Evolutionary conservation across 306 rosid species (phyloP), one percentile per base, ranked within the genome.

Genomic region (Pachyrhizus erosus): DNA sequence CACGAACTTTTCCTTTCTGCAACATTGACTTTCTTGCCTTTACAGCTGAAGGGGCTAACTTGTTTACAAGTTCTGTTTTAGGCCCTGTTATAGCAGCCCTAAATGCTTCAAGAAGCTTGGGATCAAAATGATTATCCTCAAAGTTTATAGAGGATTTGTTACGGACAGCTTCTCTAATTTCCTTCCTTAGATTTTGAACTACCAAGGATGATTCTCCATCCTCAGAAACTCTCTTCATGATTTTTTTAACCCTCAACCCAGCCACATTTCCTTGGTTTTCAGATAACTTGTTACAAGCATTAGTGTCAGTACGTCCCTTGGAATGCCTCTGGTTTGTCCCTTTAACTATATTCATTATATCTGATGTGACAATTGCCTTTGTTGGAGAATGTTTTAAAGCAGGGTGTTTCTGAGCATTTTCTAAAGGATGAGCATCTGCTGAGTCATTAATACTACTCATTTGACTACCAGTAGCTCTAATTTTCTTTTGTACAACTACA

Each of bases 31-130:
- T 93, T 85, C 83, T 96, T 68, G 91, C 82, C 89, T 92, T 96
- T 81, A 91, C 34, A 77, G 99, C 92, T 70, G 79, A 62, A 75
- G 88, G 89, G 55, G 93, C 20, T 76, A 85, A 75, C 90, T 90
- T 92, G 80, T 88, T 90, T 70, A 84, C 90, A 76, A 91, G 87
- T 62, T 96, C 96, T 21, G 89, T 70, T 90, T 89, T 90, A 49
- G 98, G 96, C 66, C 92, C 94, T 52, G 93, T 80, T 80, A 93
- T 79, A 57, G 98, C 99, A 42, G 89, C 90, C 78, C 99, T 93
- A 70, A 96, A 96, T 83, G 99, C 99, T 75, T 78, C 94, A 84
- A 96, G 99, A 89, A 96, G 99, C 87, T 93, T 96, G 60, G 94
- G 81, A 86, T 93, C 98, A 80, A 93, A 86, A 86, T 86, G 89